Evolutionary conservation across 129 eudicot genomes (phyloP).

Genomic region (Smallanthus sonchifolius): DNA sequence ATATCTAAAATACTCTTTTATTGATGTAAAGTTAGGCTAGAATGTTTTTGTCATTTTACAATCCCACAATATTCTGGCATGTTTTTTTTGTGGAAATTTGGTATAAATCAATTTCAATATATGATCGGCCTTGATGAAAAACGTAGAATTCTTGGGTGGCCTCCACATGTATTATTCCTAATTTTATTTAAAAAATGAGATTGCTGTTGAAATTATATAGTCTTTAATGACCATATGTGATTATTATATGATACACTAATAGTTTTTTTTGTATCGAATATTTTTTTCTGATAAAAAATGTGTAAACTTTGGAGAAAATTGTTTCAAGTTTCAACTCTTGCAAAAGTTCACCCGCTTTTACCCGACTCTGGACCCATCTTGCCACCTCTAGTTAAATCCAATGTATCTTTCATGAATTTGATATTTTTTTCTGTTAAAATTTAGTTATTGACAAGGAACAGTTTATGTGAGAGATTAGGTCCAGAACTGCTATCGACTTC

Average conservation of each 20-base stretch:
- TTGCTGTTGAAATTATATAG: not conserved
- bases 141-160: too few species aligned
- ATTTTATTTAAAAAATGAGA: too few species aligned
- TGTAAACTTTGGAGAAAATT: not conserved
- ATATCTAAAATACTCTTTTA: too few species aligned
- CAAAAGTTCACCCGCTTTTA: not conserved
- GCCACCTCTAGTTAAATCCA: not conserved
- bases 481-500: constrained; percentile 50
- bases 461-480: constrained; percentile 36
- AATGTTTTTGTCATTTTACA: too few species aligned
- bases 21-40: too few species aligned
- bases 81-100: too few species aligned
- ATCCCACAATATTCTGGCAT: too few species aligned
- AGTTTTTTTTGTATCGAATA: not conserved
- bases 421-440: not conserved
- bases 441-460: constrained; percentile 3
- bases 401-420: not conserved
- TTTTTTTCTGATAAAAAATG: too few species aligned
- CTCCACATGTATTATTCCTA: too few species aligned
- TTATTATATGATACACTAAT: not conserved
- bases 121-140: too few species aligned
- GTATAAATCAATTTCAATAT: too few species aligned
- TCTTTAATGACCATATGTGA: not conserved
- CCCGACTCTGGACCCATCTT: not conserved
- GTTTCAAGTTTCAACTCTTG: not conserved